phyloP scores from a whole-genome alignment of 2,329 filamentous ascomycete species.

The Monosporascus sp. region DNA sequence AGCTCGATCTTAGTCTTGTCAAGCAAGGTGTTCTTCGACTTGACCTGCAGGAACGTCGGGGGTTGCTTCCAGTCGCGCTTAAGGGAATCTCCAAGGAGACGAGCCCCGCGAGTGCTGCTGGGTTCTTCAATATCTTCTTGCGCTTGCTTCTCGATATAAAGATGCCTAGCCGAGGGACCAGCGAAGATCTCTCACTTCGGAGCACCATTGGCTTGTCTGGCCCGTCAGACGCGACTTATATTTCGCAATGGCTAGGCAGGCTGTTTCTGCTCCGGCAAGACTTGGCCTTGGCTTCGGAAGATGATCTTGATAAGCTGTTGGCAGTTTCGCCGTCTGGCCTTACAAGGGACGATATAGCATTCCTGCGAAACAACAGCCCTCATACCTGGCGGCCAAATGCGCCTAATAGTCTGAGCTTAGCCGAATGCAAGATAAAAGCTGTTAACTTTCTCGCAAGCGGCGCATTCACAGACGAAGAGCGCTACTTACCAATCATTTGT shows the following conservation, averaged over 20 bases:
- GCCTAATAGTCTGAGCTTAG: conserved; percentile 58
- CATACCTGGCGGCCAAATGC: conserved; percentile 61
- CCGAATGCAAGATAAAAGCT: conserved; percentile 64
- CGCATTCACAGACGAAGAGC: conserved; percentile 76
- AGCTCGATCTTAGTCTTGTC: conserved; percentile 85
- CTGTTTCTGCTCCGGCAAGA: conserved; percentile 64
- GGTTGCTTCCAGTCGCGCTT: conserved; percentile 66
- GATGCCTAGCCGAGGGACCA: conserved; percentile 70
- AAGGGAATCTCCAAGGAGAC: conserved; percentile 59
- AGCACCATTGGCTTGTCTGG: conserved; percentile 61
- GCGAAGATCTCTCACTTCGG: conserved; percentile 69
- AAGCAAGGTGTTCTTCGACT: conserved; percentile 66
- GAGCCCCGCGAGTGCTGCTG: conserved; percentile 43
- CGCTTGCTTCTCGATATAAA: conserved; percentile 66
- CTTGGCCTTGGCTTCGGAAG: conserved; percentile 21
- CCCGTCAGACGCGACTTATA: conserved; percentile 63
- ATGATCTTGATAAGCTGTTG: conserved; percentile 23
- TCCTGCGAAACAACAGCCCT: conserved; percentile 62
- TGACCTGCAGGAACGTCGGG: conserved; percentile 56
- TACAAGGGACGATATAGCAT: conserved; percentile 59
- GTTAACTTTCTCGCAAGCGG: conserved; percentile 75
- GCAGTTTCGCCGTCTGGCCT: conserved; percentile 48
- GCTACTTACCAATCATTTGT: conserved; percentile 77
- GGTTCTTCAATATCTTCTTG: conserved; percentile 78
- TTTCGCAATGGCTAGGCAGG: conserved; percentile 71